A percentile compares a stretch with the other conserved stretches of the same genome.
These are phyloP conservation scores for Penicillium sp. DNA, from an alignment of 2,329 filamentous ascomycete genomes.

Conservation along the genomic window DNA sequence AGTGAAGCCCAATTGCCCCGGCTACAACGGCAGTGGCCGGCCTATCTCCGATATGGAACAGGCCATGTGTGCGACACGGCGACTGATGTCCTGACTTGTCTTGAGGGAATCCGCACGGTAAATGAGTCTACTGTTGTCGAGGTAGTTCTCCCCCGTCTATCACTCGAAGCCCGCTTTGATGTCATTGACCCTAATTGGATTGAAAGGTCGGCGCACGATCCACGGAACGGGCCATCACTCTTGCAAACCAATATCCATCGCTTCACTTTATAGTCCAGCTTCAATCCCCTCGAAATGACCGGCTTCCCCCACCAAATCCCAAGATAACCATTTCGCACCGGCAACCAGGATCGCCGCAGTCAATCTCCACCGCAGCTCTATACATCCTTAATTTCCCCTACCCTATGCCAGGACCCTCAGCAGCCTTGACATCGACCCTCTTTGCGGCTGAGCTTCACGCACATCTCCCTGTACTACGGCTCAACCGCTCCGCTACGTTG, in stretches of 20 bases:
- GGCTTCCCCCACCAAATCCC: not conserved
- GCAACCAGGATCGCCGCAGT: not conserved
- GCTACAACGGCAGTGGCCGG: not conserved
- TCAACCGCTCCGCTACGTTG: no score
- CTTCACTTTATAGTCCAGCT: not conserved
- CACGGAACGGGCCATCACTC: not conserved
- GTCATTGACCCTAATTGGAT: not conserved
- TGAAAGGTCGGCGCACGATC: not conserved
- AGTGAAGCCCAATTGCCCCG: not conserved
- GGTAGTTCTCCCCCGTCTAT: not conserved
- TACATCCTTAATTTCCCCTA: not conserved
- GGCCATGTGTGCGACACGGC: not conserved
- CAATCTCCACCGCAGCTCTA: not conserved
- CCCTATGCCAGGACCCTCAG: not conserved
- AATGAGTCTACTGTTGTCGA: not conserved
- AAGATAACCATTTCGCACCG: not conserved
- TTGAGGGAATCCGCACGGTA: not conserved
- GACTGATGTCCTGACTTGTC: not conserved
- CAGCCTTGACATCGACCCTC: not conserved
- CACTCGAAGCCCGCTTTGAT: not conserved
- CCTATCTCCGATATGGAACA: not conserved
- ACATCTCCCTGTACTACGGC: not conserved
- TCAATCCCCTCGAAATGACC: not conserved
- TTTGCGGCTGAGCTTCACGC: not conserved
- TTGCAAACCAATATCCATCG: not conserved